A percentile compares a stretch with the other conserved stretches of the same genome.
Conservation (phyloP, 169 alveolate species). For the Ophryocystis elektroscirrha region DNA sequence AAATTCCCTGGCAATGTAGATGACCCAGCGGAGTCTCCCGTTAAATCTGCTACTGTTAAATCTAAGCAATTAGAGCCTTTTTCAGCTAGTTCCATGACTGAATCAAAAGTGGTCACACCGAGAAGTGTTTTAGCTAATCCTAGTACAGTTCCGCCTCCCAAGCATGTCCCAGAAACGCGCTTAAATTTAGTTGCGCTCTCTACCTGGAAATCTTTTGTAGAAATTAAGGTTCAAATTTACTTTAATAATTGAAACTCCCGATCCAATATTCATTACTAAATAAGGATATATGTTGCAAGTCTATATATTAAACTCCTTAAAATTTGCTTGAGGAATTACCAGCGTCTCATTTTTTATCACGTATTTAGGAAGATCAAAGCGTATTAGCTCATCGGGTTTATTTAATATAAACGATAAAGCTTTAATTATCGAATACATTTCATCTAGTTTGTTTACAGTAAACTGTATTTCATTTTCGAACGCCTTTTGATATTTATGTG, state of each 20-base stretch:
- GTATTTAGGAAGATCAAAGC: too few species aligned
- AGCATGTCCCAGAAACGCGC: slow-evolving; percentile 61
- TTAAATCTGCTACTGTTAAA: slow-evolving; percentile 23
- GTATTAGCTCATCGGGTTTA: too few species aligned
- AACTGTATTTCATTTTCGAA: too few species aligned
- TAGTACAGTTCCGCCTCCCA: slow-evolving; percentile 69
- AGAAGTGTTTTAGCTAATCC: slow-evolving; percentile 52
- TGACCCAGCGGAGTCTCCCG: slow-evolving; percentile 30
- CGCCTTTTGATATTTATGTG: too few species aligned
- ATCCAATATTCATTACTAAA: slow-evolving; percentile 57
- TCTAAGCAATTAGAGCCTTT: slow-evolving; percentile 36
- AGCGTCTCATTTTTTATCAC: too few species aligned
- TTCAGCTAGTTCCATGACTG: slow-evolving; percentile 42
- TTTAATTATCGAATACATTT: too few species aligned
- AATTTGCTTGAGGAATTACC: too few species aligned
- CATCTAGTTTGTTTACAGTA: too few species aligned
- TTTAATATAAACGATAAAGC: too few species aligned
- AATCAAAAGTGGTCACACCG: slow-evolving; percentile 44
- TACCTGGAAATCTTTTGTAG: slow-evolving; percentile 18
- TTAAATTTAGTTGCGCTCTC: slow-evolving; percentile 24
- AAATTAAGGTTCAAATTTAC: slow-evolving; percentile 10
- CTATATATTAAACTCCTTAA: too few species aligned
- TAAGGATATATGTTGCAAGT: too few species aligned
- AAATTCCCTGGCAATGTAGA: slow-evolving; percentile 34
- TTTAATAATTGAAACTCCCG: slow-evolving; percentile 63